phyloP scores from a whole-genome alignment of 306 rosid species.

The Trifolium pratense region DNA sequence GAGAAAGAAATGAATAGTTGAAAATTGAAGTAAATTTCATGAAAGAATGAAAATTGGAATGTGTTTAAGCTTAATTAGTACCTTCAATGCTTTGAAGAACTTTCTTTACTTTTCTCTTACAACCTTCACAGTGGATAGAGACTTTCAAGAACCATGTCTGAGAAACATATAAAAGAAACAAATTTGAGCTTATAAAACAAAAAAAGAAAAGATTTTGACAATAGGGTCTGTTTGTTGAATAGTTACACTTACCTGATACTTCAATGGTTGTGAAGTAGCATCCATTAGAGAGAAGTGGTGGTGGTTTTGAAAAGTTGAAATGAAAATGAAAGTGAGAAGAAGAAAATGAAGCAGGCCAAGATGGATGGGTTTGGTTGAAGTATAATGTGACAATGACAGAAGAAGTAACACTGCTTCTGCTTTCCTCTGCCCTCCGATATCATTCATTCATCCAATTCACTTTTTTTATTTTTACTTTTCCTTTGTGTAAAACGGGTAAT shows the following conservation, averaged over 20 bases:
- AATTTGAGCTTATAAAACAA: constrained; percentile 5
- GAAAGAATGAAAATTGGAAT: no score
- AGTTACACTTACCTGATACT: constrained; percentile 66
- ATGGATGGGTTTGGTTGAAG: constrained; percentile 39
- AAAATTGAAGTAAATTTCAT: constrained; percentile 33
- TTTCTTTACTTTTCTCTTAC: constrained; percentile 84
- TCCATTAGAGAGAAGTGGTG: constrained; percentile 52
- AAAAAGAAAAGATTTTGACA: not conserved
- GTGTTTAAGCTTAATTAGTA: constrained; percentile 20
- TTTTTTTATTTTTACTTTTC: constrained; percentile 13
- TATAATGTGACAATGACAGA: constrained; percentile 58
- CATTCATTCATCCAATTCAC: constrained; percentile 28
- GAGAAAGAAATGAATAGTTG: not conserved
- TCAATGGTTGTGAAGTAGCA: constrained; percentile 53
- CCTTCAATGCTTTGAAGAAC: constrained; percentile 69
- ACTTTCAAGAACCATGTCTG: constrained; percentile 57
- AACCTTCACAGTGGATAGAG: constrained; percentile 89
- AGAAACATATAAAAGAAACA: constrained; percentile 19
- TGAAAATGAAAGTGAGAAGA: constrained; percentile 9
- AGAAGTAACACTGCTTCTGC: constrained; percentile 29
- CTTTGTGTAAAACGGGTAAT: not conserved
- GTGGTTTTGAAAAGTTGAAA: constrained; percentile 38
- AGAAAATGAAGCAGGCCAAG: constrained; percentile 9
- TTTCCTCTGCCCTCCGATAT: constrained; percentile 35
- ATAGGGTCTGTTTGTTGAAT: not conserved